Percentiles rank a stretch among this genome's conserved stretches.
These are phyloP conservation scores for Peronospora tabacina DNA, from an alignment of 352 stramenopile species.

Conservation along the genomic window DNA sequence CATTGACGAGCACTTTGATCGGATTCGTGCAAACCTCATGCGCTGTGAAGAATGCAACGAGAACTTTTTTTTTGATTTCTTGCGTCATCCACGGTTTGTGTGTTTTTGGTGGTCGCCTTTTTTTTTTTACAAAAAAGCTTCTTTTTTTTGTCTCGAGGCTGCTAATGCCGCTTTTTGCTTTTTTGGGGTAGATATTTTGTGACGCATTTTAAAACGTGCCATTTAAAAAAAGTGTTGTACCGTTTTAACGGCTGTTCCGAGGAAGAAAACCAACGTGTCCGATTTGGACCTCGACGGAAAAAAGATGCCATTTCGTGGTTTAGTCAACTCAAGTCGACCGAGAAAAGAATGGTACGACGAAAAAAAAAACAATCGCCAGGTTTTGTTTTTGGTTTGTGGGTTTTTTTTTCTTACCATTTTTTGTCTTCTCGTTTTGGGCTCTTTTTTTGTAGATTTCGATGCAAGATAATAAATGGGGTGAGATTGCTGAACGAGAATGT, in stretches of 20 bases:
- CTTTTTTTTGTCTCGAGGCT: too few relatives aligned
- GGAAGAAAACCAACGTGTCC: constrained; percentile 65
- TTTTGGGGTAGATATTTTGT: constrained; percentile 78
- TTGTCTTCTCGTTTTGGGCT: background rate
- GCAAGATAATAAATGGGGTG: constrained; percentile 81
- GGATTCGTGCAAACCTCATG: constrained; percentile 56
- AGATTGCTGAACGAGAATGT: constrained; percentile 66
- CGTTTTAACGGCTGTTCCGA: constrained; percentile 68
- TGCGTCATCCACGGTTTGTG: constrained; percentile 55
- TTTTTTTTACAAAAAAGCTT: too few relatives aligned
- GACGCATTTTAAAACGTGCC: constrained; percentile 71
- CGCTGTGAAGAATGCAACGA: constrained; percentile 75
- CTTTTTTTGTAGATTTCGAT: constrained; percentile 51
- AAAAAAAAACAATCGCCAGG: background rate
- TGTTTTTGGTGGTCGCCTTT: background rate
- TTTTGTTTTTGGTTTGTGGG: background rate
- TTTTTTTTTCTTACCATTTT: background rate
- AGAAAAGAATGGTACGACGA: constrained; percentile 63
- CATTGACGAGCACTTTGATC: constrained; percentile 63
- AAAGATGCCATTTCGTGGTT: constrained; percentile 69
- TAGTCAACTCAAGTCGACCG: constrained; percentile 72
- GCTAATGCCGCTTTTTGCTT: too few relatives aligned
- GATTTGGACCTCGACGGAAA: constrained; percentile 61
- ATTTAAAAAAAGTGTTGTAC: constrained; percentile 72
- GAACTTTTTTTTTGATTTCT: constrained; percentile 77